Evolutionary conservation across 352 stramenopile genomes (phyloP).

Genomic region (Globisporangium nagaii): DNA sequence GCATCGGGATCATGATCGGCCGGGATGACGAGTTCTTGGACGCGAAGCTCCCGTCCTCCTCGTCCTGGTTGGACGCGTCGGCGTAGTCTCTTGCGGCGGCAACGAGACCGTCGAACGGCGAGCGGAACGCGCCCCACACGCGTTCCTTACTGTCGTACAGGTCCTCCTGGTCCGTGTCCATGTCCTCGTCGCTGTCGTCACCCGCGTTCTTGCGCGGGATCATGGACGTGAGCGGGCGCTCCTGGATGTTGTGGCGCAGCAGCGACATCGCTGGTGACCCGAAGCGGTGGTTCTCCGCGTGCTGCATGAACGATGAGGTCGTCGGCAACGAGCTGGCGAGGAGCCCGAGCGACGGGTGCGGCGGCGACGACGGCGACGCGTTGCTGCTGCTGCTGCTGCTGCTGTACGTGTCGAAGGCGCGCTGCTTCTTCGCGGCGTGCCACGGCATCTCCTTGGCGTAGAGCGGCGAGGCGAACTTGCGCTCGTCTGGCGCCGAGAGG

Average conservation of each 20-base stretch:
- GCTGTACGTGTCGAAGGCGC: constrained; percentile 13
- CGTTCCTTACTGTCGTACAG: constrained; percentile 29
- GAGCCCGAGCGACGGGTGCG: constrained; percentile 19
- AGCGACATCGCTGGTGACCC: constrained; percentile 28
- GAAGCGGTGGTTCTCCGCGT: constrained; percentile 13
- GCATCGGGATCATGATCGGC: constrained; percentile 62
- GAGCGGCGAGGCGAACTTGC: constrained; percentile 52
- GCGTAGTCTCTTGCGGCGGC: constrained; percentile 36
- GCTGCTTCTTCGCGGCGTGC: constrained; percentile 25
- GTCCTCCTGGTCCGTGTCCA: constrained; percentile 58
- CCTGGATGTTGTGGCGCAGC: constrained; percentile 53
- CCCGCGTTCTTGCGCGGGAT: constrained; percentile 34
- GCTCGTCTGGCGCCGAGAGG: constrained; percentile 68
- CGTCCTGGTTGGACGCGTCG: constrained; percentile 35
- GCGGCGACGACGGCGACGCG: constrained; percentile 21
- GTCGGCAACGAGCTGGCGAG: constrained; percentile 50
- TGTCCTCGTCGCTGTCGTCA: constrained; percentile 37
- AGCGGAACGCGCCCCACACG: constrained; percentile 43
- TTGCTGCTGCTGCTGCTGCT: constrained; percentile 20
- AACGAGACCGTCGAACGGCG: constrained; percentile 64
- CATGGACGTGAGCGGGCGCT: constrained; percentile 64
- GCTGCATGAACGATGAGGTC: constrained; percentile 41
- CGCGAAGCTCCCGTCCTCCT: constrained; percentile 24
- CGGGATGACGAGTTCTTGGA: constrained; percentile 23
- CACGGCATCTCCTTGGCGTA: constrained; percentile 51